A percentile compares a stretch with the other conserved stretches of the same genome.
Conservation (phyloP, 768 basidiomycete genomes). For the Agaricus subrufescens region DNA sequence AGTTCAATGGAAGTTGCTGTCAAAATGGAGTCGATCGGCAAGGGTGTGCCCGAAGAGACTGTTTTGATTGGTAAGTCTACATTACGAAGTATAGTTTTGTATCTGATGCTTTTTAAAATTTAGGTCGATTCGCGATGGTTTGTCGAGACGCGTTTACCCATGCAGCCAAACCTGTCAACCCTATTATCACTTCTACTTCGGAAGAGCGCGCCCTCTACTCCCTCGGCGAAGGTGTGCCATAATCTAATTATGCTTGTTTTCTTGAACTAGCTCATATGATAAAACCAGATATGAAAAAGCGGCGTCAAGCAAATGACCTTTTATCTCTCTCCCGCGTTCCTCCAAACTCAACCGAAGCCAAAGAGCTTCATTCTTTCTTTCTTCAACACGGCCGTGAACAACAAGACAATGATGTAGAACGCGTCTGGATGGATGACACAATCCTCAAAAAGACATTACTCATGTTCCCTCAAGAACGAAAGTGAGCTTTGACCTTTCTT, state of each 20-base stretch:
- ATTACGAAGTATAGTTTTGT: background rate
- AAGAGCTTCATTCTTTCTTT: constrained; percentile 63
- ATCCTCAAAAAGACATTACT: constrained; percentile 63
- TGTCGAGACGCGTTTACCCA: constrained; percentile 69
- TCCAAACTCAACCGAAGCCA: constrained; percentile 66
- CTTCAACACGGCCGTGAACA: constrained; percentile 49
- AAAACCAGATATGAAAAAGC: constrained; percentile 51
- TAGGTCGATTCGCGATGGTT: constrained; percentile 92
- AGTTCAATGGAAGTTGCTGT: constrained; percentile 86
- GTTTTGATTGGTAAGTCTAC: constrained; percentile 53
- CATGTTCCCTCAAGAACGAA: constrained; percentile 85
- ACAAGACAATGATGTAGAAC: constrained; percentile 23
- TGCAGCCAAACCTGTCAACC: constrained; percentile 59
- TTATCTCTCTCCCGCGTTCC: constrained; percentile 69
- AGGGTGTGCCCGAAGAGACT: constrained; percentile 47
- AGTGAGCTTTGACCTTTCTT: constrained; percentile 37
- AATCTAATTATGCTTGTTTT: background rate
- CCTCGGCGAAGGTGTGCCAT: constrained; percentile 61
- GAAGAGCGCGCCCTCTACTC: constrained; percentile 60
- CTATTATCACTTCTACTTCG: constrained; percentile 49
- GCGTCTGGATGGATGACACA: constrained; percentile 75
- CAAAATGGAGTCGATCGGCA: constrained; percentile 66
- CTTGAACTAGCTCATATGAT: no score
- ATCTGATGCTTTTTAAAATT: background rate
- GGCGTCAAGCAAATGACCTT: constrained; percentile 47